These are phyloP conservation scores for Auricularia sp. DNA, from an alignment of 768 basidiomycete genomes.

Conservation along the genomic window DNA sequence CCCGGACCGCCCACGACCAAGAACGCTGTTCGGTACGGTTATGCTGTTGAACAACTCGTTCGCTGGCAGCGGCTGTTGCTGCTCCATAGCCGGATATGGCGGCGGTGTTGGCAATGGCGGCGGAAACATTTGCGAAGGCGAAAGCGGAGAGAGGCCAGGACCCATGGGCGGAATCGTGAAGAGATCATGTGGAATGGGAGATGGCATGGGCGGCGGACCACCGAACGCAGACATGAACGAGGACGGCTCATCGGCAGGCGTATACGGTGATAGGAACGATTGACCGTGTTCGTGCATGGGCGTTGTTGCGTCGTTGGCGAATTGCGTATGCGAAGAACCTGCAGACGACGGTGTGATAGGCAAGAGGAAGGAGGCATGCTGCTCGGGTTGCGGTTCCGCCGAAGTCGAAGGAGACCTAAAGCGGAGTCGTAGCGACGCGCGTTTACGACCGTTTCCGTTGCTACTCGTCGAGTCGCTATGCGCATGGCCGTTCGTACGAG, in stretches of 20 bases:
- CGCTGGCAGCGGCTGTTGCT: background rate
- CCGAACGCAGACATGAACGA: background rate
- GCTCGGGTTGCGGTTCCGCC: background rate
- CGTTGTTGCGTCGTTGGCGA: background rate
- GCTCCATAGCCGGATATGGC: background rate
- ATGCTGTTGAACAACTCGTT: background rate
- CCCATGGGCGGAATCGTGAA: background rate
- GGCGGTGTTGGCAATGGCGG: background rate
- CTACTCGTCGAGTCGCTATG: background rate
- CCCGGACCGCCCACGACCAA: background rate
- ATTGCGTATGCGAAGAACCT: background rate
- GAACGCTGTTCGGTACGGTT: background rate
- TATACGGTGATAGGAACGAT: background rate
- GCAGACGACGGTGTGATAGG: background rate
- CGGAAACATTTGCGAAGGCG: background rate
- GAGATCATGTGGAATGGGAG: background rate
- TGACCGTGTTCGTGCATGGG: background rate
- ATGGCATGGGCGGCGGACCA: background rate
- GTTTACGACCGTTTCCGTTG: background rate
- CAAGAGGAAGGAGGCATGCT: background rate
- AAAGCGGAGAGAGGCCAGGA: too few species aligned
- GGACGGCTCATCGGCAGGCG: background rate
- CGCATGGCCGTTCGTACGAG: background rate
- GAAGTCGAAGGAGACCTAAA: background rate
- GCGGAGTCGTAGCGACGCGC: background rate